Conservation (phyloP, 2,329 filamentous ascomycete genomes). For the Didymella arachidicola region DNA sequence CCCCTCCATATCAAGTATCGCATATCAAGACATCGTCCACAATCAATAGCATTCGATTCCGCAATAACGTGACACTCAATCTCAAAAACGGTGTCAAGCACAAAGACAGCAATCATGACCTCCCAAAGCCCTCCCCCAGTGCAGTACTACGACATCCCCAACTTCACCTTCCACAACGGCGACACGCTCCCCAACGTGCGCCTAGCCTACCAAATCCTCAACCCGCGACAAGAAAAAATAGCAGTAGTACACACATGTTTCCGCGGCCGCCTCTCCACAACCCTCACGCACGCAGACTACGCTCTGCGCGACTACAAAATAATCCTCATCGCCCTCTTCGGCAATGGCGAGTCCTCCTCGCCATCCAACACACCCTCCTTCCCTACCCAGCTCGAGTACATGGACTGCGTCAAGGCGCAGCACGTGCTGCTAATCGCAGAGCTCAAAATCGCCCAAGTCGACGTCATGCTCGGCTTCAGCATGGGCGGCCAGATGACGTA, state of each 20-base stretch:
- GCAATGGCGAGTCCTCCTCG: slow-evolving; percentile 63
- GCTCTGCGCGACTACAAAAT: slow-evolving; percentile 59
- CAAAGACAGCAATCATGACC: slow-evolving; percentile 11
- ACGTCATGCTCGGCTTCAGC: slow-evolving; percentile 63
- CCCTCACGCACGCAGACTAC: slow-evolving; percentile 57
- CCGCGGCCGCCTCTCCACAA: slow-evolving; percentile 60
- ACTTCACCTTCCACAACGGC: slow-evolving; percentile 34
- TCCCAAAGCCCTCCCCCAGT: slow-evolving; percentile 23
- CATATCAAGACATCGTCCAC: not conserved
- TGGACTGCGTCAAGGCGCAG: slow-evolving; percentile 63
- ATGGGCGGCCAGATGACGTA: slow-evolving; percentile 65
- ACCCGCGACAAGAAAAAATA: slow-evolving; percentile 32
- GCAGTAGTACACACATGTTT: slow-evolving; percentile 64
- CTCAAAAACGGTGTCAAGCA: not conserved
- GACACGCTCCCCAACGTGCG: slow-evolving; percentile 23
- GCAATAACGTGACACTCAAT: not conserved
- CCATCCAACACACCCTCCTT: slow-evolving; percentile 60
- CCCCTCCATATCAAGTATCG: not conserved
- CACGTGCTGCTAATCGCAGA: slow-evolving; percentile 52
- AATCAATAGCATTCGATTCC: not conserved
- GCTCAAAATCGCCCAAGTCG: slow-evolving; percentile 55
- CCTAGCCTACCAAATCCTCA: slow-evolving; percentile 37
- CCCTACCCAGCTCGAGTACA: slow-evolving; percentile 55
- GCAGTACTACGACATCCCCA: slow-evolving; percentile 25
- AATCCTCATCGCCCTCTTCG: slow-evolving; percentile 61